Base-by-base conservation (phyloP, 208 protist species). In the Entamoeba invadens region DNA sequence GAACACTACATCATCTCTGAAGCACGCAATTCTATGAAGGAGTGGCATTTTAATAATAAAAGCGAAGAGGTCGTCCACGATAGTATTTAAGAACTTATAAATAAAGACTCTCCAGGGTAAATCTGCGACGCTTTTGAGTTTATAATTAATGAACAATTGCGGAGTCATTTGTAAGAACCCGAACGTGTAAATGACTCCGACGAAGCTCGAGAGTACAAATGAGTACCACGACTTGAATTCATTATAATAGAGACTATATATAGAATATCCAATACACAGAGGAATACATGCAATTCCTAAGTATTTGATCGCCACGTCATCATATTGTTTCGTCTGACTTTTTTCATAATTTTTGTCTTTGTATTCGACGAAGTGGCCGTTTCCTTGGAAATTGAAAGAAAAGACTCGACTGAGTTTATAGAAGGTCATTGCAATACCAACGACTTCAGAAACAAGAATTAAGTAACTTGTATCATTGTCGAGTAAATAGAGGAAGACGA, bases 81-180 rank as follows among this genome's bases (percentile, higher is more conserved):
- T 44, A 5, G 93, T 94, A 68, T 38, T 45, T 3, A 72, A 68
- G 25, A 44, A 68, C 14, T 94, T 94, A 4, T 94, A 94, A 87
- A 46, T 3, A 6, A 94, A 25, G 0, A 50, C 44, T 31, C 57
- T 94, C 91, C 77, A 94, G 42, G 91, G 51, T 92, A 95, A 31
- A 42, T 92, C 44, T 50, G 94, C 93, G 72, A 93, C 91, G 3
- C 16, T 46, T 72, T 95, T 95, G 25, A 95, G 45, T 87, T 94
- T 94, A 45, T 95, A 93, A 91, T 95, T 95, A 16, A 95, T 93
- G n/a, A 94, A 94, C 10, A 95, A 44, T 45, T 94, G 93, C 44
- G 93, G 93, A 46, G 57, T 87, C 94, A 95, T 94, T 8, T 8
- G 14, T 44, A 93, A 45, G 44, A 95, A 95, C 4, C 93, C 93